phyloP scores from a whole-genome alignment of 75 land plant species.

The Sequoiadendron giganteum region DNA sequence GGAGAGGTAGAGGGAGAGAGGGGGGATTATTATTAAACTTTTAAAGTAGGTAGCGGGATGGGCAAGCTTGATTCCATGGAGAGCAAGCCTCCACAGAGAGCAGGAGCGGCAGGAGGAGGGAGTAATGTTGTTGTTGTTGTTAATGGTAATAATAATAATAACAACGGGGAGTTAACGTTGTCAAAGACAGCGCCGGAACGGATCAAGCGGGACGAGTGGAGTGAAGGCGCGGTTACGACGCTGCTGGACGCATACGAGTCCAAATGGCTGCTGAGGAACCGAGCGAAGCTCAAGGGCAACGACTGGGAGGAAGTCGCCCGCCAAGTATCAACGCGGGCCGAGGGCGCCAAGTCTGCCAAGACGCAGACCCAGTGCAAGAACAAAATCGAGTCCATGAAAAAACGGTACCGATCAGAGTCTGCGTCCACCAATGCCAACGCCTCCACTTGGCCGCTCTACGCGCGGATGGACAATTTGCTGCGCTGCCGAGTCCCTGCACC shows the following conservation, averaged over 20 bases:
- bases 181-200: constrained; percentile 9
- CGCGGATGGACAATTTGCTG: constrained; percentile 33
- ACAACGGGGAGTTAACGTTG: not conserved
- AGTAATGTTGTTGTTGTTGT: constrained; percentile 5
- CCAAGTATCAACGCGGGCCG: constrained; percentile 34
- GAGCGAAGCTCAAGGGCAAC: constrained; percentile 62
- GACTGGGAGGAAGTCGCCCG: constrained; percentile 67
- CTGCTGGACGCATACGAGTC: constrained; percentile 59
- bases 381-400: constrained; percentile 75
- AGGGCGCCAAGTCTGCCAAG: constrained; percentile 40
- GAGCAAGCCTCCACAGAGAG: constrained; percentile 6
- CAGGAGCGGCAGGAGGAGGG: not conserved
- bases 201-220: constrained; percentile 54
- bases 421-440: not conserved
- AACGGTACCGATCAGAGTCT: constrained; percentile 53
- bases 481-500: not conserved
- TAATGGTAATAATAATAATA: constrained; percentile 3
- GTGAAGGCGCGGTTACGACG: constrained; percentile 45
- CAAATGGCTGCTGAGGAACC: constrained; percentile 55
- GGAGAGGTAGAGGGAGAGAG: not conserved
- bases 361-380: constrained; percentile 72
- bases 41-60: not conserved
- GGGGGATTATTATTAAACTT: not conserved
- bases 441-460: constrained; percentile 39
- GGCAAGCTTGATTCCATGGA: constrained; percentile 11